phyloP scores from a whole-genome alignment of 2,329 filamentous ascomycete genomes.

The Aureobasidium uvarum region DNA sequence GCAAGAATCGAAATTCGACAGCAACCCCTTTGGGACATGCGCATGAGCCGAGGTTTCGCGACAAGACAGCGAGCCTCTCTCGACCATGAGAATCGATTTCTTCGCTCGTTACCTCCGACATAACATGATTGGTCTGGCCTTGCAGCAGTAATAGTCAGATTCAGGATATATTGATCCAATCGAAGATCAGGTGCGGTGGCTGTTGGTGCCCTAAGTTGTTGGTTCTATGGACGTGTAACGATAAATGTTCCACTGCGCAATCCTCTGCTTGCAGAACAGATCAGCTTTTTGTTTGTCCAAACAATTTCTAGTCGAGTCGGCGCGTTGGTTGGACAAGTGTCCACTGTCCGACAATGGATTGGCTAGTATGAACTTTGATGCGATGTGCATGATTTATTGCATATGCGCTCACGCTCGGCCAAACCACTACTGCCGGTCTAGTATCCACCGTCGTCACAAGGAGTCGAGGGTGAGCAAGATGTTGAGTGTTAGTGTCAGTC shows the following conservation, averaged over 20 bases:
- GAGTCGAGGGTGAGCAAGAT: background rate
- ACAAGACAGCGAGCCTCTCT: background rate
- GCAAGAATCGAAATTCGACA: background rate
- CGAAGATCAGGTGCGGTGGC: background rate
- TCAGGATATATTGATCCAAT: background rate
- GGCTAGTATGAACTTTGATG: slow-evolving; percentile 2
- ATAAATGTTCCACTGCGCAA: background rate
- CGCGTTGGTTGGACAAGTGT: slow-evolving; percentile 8
- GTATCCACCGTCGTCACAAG: slow-evolving; percentile 21
- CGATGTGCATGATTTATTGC: slow-evolving; percentile 17
- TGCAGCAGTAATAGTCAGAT: background rate
- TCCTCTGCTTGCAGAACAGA: background rate
- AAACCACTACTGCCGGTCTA: slow-evolving; percentile 7
- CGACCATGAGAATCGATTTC: background rate
- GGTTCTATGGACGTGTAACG: background rate
- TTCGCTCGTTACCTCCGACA: background rate
- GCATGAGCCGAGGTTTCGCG: slow-evolving; percentile 16
- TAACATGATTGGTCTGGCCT: background rate
- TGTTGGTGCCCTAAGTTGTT: background rate
- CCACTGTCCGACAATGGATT: slow-evolving; percentile 1
- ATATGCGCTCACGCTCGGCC: slow-evolving; percentile 13
- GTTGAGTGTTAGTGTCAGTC: slow-evolving; percentile 8
- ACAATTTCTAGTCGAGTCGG: background rate
- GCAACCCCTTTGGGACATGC: background rate
- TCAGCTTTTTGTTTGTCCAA: background rate